Percentiles rank a stretch among this genome's conserved stretches.
Conservation (phyloP, 2,329 filamentous ascomycete species). For the Juglanconis oblonga region DNA sequence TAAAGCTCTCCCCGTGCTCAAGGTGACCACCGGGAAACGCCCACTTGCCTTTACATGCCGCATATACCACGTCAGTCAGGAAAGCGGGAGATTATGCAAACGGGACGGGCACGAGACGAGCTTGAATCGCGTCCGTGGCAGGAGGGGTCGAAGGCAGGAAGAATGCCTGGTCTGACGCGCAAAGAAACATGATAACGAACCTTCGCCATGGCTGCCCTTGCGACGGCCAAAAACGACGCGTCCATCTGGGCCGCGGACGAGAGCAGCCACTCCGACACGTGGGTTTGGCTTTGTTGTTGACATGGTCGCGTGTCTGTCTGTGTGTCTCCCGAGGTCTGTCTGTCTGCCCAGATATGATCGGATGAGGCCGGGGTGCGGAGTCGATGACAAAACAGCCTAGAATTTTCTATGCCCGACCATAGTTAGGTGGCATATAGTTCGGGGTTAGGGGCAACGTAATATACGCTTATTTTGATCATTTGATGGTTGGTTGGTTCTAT, state of each 20-base stretch:
- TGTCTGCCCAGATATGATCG: background rate
- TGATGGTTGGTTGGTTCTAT: too few relatives aligned
- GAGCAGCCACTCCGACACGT: constrained; percentile 47
- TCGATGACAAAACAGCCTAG: background rate
- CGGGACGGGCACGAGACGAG: background rate
- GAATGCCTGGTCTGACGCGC: background rate
- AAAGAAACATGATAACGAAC: constrained; percentile 30
- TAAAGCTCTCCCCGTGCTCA: constrained; percentile 63
- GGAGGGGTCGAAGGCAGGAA: background rate
- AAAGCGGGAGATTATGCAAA: background rate
- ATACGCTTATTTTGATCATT: too few relatives aligned
- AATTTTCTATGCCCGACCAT: background rate
- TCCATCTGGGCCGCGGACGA: constrained; percentile 42
- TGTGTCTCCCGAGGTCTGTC: background rate
- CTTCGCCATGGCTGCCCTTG: constrained; percentile 46
- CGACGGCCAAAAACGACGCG: constrained; percentile 46
- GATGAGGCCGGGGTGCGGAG: background rate
- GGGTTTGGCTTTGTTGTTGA: constrained; percentile 26
- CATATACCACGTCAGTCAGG: background rate
- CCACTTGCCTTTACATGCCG: constrained; percentile 31
- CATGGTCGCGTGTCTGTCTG: constrained; percentile 19
- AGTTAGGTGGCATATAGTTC: too few relatives aligned
- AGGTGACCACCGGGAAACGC: constrained; percentile 75
- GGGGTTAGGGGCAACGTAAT: too few relatives aligned
- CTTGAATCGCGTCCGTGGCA: background rate